phyloP scores from a whole-genome alignment of 139 green algal species.

The Chlorella sp. region DNA sequence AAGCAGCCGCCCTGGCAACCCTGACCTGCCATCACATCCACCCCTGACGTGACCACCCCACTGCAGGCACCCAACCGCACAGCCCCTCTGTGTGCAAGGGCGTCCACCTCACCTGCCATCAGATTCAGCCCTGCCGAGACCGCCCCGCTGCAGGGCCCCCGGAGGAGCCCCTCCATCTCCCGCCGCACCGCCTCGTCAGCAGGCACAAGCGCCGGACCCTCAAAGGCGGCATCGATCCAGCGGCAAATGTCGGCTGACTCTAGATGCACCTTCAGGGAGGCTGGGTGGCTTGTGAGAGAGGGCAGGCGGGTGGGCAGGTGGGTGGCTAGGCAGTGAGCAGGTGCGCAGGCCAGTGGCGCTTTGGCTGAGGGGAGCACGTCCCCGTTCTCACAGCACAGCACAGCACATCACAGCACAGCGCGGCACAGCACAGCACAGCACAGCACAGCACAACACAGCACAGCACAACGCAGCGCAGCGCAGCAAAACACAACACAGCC shows the following conservation, averaged over 20 bases:
- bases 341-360: neutral
- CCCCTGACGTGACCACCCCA: conserved; percentile 16
- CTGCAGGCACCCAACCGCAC: too few relatives aligned
- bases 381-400: too few relatives aligned
- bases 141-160: neutral
- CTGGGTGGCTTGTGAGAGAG: too few relatives aligned
- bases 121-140: conserved; percentile 44
- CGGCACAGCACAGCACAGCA: too few relatives aligned
- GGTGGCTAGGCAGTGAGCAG: neutral
- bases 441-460: too few relatives aligned
- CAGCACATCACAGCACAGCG: too few relatives aligned
- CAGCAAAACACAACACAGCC: too few relatives aligned
- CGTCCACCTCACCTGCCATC: conserved; percentile 26
- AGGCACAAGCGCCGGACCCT: conserved; percentile 35
- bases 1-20: too few relatives aligned
- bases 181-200: neutral
- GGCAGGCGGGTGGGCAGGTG: neutral
- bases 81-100: neutral
- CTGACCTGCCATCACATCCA: conserved; percentile 48
- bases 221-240: neutral
- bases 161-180: conserved; percentile 37
- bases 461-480: too few relatives aligned
- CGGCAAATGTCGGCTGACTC: conserved; percentile 28
- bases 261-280: neutral
- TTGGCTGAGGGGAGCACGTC: too few relatives aligned